Base-by-base conservation (phyloP, 1,139 yeast species). In the Sugiyamaella japonica region DNA sequence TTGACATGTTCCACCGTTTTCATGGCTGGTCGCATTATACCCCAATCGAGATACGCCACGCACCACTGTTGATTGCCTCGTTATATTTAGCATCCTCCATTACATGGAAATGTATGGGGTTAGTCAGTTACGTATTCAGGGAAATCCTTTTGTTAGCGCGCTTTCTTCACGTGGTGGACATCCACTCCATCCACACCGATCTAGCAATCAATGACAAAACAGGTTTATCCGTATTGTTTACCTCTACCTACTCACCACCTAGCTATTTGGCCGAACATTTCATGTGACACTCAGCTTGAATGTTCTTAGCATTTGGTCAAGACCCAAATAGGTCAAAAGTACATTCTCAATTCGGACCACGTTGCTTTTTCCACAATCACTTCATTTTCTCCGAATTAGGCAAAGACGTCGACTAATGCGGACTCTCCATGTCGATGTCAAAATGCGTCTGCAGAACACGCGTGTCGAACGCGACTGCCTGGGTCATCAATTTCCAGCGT, bases 381-480 rank as follows among this genome's bases (percentile, higher is more conserved):
- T 29, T n/a, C 25, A 29, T n/a, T 42, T 25, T 17, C 37, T 25
- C 46, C 46, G n/a, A 42, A 42, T 28, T 25, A 29, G 37, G 46
- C 13, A 28, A 37, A 13, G 6, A 29, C 7, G 7, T 28, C 12
- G n/a, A n/a, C 34, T 28, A 16, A 42, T 15, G 36, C 36, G 37
- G 46, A 42, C 3, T 7, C 15, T 15, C 29, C n/a, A 31, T 17
- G 46, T 28, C n/a, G 29, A 20, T 7, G 7, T 15, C 7, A 12
- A 29, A 9, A 29, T 29, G 34, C 7, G 7, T 12, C 9, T 29
- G 34, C 3, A 6, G 25, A 3, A 20, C 25, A 20, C n/a, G 34
- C 34, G 34, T 10, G 34, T 29, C n/a, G 34, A 29, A 12, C 34
- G 34, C 34, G 34, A 29, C n/a, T 12, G 34, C 4, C 3, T 12